phyloP scores from a whole-genome alignment of 768 basidiomycete genomes.

The Hebeloma cylindrosporum region DNA sequence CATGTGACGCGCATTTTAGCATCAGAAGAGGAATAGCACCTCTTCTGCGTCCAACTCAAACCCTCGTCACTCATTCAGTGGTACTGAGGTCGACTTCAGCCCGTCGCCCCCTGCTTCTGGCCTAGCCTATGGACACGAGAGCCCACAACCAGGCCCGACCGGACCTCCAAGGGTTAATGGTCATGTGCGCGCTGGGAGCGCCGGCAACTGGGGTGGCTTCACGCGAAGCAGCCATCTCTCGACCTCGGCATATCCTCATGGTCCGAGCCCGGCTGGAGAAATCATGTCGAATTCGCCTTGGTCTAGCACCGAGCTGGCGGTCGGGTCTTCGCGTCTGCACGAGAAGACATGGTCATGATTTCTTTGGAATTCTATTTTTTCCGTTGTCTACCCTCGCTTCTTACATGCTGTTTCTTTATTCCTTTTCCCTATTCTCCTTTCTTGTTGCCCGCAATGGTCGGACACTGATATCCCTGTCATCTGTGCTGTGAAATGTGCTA shows the following conservation, averaged over 20 bases:
- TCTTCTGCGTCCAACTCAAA: constrained; percentile 50
- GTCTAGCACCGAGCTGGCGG: constrained; percentile 27
- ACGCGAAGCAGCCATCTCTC: constrained; percentile 49
- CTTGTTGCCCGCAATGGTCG: constrained; percentile 37
- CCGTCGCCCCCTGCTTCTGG: constrained; percentile 54
- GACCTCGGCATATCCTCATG: constrained; percentile 47
- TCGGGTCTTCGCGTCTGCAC: constrained; percentile 45
- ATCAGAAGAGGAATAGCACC: constrained; percentile 43
- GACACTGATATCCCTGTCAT: constrained; percentile 37
- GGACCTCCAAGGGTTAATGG: constrained; percentile 50
- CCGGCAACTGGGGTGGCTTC: constrained; percentile 75
- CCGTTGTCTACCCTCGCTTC: constrained; percentile 2
- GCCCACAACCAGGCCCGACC: constrained; percentile 19
- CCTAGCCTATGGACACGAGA: constrained; percentile 42
- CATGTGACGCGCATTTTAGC: constrained; percentile 10
- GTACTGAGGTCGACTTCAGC: constrained; percentile 63
- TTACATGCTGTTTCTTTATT: constrained; percentile 19
- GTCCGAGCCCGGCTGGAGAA: constrained; percentile 58
- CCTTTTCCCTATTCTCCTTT: constrained; percentile 12
- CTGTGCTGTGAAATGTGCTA: constrained; percentile 24
- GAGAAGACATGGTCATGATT: constrained; percentile 60
- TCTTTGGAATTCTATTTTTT: constrained; percentile 7
- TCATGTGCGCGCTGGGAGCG: constrained; percentile 77
- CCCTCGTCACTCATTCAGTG: constrained; percentile 75
- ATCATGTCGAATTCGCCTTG: constrained; percentile 49